These are phyloP conservation scores for Fusarium sp. DNA, from an alignment of 2,329 filamentous ascomycete species.

Conservation along the genomic window DNA sequence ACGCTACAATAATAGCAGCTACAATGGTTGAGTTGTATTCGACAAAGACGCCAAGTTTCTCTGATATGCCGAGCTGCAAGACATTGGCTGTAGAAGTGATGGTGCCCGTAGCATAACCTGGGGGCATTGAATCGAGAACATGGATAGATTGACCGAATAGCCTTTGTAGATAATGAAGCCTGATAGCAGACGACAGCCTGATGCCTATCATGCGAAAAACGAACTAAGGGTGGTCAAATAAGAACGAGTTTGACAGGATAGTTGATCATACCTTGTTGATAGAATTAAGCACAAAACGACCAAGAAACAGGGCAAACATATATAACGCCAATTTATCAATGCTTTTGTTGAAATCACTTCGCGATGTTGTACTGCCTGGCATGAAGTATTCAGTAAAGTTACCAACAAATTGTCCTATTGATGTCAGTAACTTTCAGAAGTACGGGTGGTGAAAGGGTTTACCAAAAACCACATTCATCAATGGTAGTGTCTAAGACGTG, in stretches of 20 bases:
- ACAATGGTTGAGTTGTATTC: constrained; percentile 67
- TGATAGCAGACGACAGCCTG: constrained; percentile 70
- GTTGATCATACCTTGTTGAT: constrained; percentile 61
- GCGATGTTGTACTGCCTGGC: constrained; percentile 47
- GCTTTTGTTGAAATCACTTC: constrained; percentile 54
- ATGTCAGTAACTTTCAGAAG: not conserved
- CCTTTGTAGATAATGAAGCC: constrained; percentile 73
- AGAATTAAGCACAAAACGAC: constrained; percentile 72
- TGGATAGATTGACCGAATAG: constrained; percentile 76
- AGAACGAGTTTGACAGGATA: not conserved
- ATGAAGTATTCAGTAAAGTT: constrained; percentile 61
- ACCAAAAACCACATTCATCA: constrained; percentile 72
- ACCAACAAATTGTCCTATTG: constrained; percentile 58
- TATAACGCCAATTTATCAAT: constrained; percentile 68
- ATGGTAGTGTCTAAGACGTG: constrained; percentile 59
- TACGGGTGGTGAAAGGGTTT: constrained; percentile 18
- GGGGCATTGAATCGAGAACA: constrained; percentile 74
- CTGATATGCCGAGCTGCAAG: constrained; percentile 74
- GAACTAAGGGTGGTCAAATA: constrained; percentile 52
- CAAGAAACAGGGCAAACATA: constrained; percentile 78
- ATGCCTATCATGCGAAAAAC: constrained; percentile 72
- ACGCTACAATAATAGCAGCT: constrained; percentile 66
- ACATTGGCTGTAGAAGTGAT: constrained; percentile 74
- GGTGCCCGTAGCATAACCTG: constrained; percentile 71
- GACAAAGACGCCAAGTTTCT: constrained; percentile 70